Evolutionary conservation across 1,284 basidiomycete genomes (phyloP).

Genomic region (Agroathelia rolfsii): DNA sequence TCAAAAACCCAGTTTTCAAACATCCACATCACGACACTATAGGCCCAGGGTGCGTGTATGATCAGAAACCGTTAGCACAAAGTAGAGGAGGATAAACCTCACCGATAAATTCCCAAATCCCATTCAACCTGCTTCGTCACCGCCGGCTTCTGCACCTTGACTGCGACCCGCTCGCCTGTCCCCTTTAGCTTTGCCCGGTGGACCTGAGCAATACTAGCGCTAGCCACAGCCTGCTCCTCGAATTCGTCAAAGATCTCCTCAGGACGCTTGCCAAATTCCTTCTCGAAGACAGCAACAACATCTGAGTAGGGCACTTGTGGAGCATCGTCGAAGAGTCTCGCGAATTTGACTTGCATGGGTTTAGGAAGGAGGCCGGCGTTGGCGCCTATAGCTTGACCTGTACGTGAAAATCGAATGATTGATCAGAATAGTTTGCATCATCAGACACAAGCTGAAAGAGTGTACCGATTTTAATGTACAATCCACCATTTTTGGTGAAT

Average conservation of each 20-base stretch:
- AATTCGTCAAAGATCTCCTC: conserved; percentile 72
- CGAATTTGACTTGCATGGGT: conserved; percentile 75
- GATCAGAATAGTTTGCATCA: neutral
- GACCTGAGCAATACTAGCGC: conserved; percentile 85
- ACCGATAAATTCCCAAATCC: conserved; percentile 69
- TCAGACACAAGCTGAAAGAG: conserved; percentile 9
- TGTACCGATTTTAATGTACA: conserved; percentile 84
- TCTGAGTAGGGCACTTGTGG: conserved; percentile 71
- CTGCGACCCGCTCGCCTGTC: conserved; percentile 56
- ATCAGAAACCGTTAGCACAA: conserved; percentile 11
- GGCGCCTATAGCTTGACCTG: conserved; percentile 70
- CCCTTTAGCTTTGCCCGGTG: conserved; percentile 64
- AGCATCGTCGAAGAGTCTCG: conserved; percentile 76
- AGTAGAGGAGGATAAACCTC: conserved; percentile 17
- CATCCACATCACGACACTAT: conserved; percentile 60
- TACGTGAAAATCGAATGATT: conserved; percentile 1
- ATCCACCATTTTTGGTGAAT: conserved; percentile 71
- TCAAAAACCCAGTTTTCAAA: conserved; percentile 70
- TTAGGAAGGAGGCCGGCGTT: conserved; percentile 77
- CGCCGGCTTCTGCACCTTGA: conserved; percentile 87
- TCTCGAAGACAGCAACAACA: conserved; percentile 58
- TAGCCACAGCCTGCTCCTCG: conserved; percentile 65
- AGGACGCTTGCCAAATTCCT: conserved; percentile 63
- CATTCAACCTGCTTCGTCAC: conserved; percentile 79
- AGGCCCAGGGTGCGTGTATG: conserved; percentile 27